Percentiles rank a stretch among this genome's conserved stretches.
Conservation (phyloP, 805 yeast species). For the Suhomyces pyralidae region DNA sequence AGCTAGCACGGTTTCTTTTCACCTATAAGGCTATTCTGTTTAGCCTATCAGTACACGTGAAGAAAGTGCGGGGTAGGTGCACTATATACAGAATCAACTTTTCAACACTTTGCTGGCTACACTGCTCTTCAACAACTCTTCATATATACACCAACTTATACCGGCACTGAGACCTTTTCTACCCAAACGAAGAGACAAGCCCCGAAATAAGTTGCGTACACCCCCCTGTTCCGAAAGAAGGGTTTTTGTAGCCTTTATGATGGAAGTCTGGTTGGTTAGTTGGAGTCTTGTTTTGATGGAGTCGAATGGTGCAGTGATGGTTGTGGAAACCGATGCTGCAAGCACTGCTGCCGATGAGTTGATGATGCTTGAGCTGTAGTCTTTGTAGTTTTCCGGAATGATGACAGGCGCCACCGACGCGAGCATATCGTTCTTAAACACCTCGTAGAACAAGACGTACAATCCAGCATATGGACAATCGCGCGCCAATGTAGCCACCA, state of each 20-base stretch:
- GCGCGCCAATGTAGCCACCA: constrained; percentile 79
- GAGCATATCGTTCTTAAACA: constrained; percentile 53
- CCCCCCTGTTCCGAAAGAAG: constrained; percentile 46
- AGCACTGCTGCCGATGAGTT: constrained; percentile 74
- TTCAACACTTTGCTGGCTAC: background rate
- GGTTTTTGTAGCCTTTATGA: constrained; percentile 40
- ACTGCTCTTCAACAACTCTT: constrained; percentile 61
- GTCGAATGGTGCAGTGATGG: constrained; percentile 92
- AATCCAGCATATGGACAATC: constrained; percentile 98
- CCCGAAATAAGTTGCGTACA: constrained; percentile 67
- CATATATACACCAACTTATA: constrained; percentile 96
- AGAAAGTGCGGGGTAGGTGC: background rate
- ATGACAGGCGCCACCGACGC: constrained; percentile 31
- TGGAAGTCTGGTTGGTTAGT: constrained; percentile 46
- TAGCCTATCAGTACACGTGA: background rate
- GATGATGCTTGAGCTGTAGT: constrained; percentile 38
- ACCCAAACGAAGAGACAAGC: constrained; percentile 72
- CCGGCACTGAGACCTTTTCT: constrained; percentile 92
- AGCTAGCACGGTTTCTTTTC: background rate
- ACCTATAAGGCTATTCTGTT: background rate
- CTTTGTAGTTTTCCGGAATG: constrained; percentile 6
- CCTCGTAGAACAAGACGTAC: constrained; percentile 82
- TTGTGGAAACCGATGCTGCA: constrained; percentile 78
- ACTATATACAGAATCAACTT: background rate
- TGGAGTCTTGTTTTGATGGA: constrained; percentile 92